Evolutionary conservation across 306 rosid species (phyloP).

Genomic region (Hippophae rhamnoides): DNA sequence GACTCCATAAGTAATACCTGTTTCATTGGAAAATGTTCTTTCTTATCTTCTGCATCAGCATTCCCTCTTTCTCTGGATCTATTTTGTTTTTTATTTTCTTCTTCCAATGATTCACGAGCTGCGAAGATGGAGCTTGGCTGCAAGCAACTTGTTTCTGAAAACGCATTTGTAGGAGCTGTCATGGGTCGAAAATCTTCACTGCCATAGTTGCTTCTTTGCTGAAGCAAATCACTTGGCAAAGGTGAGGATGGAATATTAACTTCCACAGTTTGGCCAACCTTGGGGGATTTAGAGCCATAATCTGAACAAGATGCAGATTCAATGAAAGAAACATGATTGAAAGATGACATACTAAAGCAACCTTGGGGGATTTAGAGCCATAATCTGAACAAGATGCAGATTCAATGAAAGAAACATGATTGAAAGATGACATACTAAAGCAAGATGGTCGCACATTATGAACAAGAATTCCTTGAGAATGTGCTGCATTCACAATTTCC

Average conservation of each 20-base stretch:
- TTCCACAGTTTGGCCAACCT: constrained; percentile 49
- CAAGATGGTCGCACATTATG: constrained; percentile 95
- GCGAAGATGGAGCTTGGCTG: constrained; percentile 64
- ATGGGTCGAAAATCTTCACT: constrained; percentile 43
- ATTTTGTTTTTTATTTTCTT: constrained; percentile 56
- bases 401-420: constrained; percentile 82
- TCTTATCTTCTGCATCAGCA: constrained; percentile 62
- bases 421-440: constrained; percentile 90
- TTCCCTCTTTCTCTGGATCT: constrained; percentile 46
- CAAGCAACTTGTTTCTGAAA: constrained; percentile 75
- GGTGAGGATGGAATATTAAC: constrained; percentile 34
- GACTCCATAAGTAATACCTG: constrained; percentile 70
- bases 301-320: constrained; percentile 93
- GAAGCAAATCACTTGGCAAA: constrained; percentile 32
- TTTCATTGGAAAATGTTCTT: constrained; percentile 87
- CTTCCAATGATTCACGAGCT: constrained; percentile 55
- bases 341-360: constrained; percentile 89
- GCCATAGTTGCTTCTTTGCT: constrained; percentile 35
- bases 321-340: constrained; percentile 81
- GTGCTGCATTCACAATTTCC: constrained; percentile 66
- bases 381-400: constrained; percentile 91
- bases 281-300: constrained; percentile 77
- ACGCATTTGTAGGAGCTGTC: constrained; percentile 38
- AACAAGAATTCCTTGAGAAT: constrained; percentile 85
- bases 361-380: constrained; percentile 82